Evolutionary conservation across 2,329 filamentous ascomycete genomes (phyloP).

Genomic region (Beauveria sp.): DNA sequence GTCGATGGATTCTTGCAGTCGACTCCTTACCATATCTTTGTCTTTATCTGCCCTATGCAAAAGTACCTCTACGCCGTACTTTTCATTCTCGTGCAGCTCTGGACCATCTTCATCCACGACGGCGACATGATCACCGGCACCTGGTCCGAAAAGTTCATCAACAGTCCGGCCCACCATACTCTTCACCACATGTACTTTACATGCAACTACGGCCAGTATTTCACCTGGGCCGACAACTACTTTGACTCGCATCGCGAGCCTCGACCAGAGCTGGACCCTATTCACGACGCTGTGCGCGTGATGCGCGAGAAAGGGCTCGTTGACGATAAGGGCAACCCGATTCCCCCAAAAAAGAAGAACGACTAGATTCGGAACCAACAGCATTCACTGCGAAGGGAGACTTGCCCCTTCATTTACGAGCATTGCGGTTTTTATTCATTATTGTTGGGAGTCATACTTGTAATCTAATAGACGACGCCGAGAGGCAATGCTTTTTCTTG

Average conservation of each 20-base stretch:
- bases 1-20: slow-evolving; percentile 39
- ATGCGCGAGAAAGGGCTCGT: slow-evolving; percentile 38
- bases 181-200: slow-evolving; percentile 43
- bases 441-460: slow-evolving; percentile 5
- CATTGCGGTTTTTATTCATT: slow-evolving; percentile 2
- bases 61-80: slow-evolving; percentile 36
- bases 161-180: slow-evolving; percentile 40
- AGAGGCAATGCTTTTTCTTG: not conserved
- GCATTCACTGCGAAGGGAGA: not conserved
- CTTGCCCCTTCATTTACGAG: slow-evolving; percentile 1
- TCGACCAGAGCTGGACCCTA: slow-evolving; percentile 34
- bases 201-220: slow-evolving; percentile 42
- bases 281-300: slow-evolving; percentile 34
- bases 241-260: slow-evolving; percentile 37
- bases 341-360: slow-evolving; percentile 25
- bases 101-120: slow-evolving; percentile 42
- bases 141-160: slow-evolving; percentile 38
- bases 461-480: slow-evolving; percentile 4
- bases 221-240: slow-evolving; percentile 38
- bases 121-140: slow-evolving; percentile 41
- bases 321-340: slow-evolving; percentile 34
- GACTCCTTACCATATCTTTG: slow-evolving; percentile 37
- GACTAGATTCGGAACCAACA: not conserved
- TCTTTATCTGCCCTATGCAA: slow-evolving; percentile 38
- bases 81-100: slow-evolving; percentile 37